Conservation (phyloP, 1,139 yeast genomes). For the Geotrichum citri-aurantii region DNA sequence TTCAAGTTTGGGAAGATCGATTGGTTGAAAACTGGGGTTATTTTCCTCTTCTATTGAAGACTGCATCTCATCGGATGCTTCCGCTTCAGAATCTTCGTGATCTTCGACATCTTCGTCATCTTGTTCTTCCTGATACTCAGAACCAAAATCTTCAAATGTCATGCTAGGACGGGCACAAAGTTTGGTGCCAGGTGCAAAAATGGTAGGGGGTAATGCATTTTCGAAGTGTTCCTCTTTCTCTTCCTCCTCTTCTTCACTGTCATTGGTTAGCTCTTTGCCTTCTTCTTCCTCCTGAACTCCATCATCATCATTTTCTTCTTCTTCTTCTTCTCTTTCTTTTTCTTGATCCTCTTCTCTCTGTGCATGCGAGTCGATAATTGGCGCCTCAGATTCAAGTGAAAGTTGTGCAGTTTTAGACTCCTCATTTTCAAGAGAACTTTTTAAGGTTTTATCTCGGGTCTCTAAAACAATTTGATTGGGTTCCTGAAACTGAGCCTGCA, state of each 20-base stretch:
- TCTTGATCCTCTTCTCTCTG: background rate
- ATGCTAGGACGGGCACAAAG: constrained; percentile 34
- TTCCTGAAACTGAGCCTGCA: background rate
- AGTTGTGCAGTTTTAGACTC: background rate
- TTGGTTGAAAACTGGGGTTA: background rate
- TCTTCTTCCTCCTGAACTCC: background rate
- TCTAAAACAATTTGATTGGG: background rate
- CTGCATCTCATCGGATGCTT: constrained; percentile 17
- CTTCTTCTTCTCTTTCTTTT: background rate
- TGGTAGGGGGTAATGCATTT: constrained; percentile 11
- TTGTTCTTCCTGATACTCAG: constrained; percentile 19
- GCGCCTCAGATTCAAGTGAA: background rate
- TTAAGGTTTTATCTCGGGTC: background rate
- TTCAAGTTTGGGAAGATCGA: constrained; percentile 25
- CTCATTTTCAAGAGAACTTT: background rate
- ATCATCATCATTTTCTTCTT: background rate
- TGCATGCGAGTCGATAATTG: background rate
- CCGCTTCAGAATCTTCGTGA: constrained; percentile 28
- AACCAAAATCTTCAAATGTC: constrained; percentile 22
- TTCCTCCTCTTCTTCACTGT: constrained; percentile 5
- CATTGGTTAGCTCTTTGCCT: background rate
- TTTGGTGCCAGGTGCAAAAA: constrained; percentile 23
- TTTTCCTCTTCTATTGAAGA: constrained; percentile 18
- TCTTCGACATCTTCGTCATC: constrained; percentile 20
- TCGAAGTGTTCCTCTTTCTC: constrained; percentile 11